Base-by-base conservation (phyloP, 2,329 filamentous ascomycete genomes). In the Beauveria pseudobassiana region DNA sequence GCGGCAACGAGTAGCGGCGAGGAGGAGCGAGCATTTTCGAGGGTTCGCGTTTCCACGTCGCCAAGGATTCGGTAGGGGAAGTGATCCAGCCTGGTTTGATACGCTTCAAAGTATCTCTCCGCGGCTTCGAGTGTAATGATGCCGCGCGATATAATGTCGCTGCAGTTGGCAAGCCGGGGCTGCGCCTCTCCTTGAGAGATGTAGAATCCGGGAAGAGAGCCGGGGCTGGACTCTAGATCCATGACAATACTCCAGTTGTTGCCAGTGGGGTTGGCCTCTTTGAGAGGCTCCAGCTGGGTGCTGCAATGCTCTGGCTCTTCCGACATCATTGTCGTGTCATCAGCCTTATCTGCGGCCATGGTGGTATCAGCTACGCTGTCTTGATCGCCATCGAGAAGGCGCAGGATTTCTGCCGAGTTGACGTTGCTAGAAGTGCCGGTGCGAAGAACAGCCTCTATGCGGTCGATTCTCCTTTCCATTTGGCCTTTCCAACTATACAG, bases 401-500 rank as follows among this genome's bases (percentile, higher is more conserved):
- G 42, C 5, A 61, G 24, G 9, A 61, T 24, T 9, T 61, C 51
- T 16, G 59, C 34, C 16, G 43, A 10, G 34, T 55, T 34, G 20
- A 34, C 30, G 24, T 43, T 34, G 2, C 61, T 62, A 20, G 67
- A 66, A 14, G 68, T 67, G 10, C 69, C 67, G 26, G 69, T 70
- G 38, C 66, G 64, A 22, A 77, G 68, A 3, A 71, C 70, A 14
- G 69, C 66, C 67, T 78, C 75, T 18, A 77, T 66, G 3, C 64
- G 65, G 22, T 67, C 68, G 5, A 78, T 68, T 57, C 75, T 76
- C 50, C 69, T 66, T 20, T 73, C 71, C 43, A 77, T 70, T 10
- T 68, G 63, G 3, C 71, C 68, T 66, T 77, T 78, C 76, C 76
- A 78, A 55, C 73, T 75, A 55, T 1, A 7, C 7, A 10, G 14